Conservation (phyloP, 192 early-diverging fungal genomes). For the Pilobolus umbonatus region DNA sequence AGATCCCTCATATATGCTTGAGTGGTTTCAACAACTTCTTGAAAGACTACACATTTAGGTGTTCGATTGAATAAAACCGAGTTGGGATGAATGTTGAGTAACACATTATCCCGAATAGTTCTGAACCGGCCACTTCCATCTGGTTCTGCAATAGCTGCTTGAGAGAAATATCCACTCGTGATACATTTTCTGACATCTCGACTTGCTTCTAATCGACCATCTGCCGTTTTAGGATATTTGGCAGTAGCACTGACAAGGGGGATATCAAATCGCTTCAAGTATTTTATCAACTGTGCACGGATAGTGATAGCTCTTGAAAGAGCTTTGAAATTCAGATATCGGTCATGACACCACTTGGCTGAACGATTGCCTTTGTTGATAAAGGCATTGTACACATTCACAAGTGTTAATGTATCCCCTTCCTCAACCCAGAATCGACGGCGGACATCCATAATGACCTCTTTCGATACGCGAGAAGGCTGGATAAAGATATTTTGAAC, state of each 20-base stretch:
- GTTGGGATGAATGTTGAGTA: slow-evolving; percentile 80
- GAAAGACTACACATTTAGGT: slow-evolving; percentile 93
- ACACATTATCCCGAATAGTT: slow-evolving; percentile 58
- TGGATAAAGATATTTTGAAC: slow-evolving; percentile 59
- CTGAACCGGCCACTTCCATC: slow-evolving; percentile 59
- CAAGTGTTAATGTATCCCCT: slow-evolving; percentile 60
- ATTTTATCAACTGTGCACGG: slow-evolving; percentile 83
- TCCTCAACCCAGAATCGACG: slow-evolving; percentile 73
- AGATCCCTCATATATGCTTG: slow-evolving; percentile 97
- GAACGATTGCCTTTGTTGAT: slow-evolving; percentile 45
- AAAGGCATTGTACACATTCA: slow-evolving; percentile 81
- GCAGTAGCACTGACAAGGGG: slow-evolving; percentile 22
- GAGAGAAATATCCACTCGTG: slow-evolving; percentile 66
- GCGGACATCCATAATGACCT: slow-evolving; percentile 49
- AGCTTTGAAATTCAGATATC: slow-evolving; percentile 66
- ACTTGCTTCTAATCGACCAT: slow-evolving; percentile 36
- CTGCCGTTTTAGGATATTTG: slow-evolving; percentile 35
- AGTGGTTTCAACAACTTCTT: slow-evolving; percentile 91
- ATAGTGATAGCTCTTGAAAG: slow-evolving; percentile 82
- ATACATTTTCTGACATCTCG: slow-evolving; percentile 63
- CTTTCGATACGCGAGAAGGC: slow-evolving; percentile 29
- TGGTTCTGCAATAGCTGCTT: slow-evolving; percentile 62
- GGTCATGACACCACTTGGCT: slow-evolving; percentile 83
- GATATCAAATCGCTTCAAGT: slow-evolving; percentile 41
- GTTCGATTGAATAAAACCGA: slow-evolving; percentile 87